Conservation (phyloP, 345 rosid species). For the Theobroma cacao region DNA sequence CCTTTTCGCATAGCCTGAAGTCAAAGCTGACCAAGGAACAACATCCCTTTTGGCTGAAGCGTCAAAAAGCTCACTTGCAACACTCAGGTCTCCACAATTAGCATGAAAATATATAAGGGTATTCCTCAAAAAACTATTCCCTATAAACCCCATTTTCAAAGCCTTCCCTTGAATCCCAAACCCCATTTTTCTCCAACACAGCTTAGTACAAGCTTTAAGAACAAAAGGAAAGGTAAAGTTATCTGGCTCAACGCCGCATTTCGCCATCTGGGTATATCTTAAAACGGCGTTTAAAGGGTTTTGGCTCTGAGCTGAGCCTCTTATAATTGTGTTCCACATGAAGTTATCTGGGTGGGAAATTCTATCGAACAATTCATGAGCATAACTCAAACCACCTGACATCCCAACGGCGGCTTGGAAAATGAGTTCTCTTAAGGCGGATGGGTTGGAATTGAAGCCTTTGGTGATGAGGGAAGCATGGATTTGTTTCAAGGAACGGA, state of each 20-base stretch:
- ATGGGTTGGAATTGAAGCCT: constrained; percentile 47
- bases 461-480: constrained; percentile 46
- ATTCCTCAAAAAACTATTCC: constrained; percentile 52
- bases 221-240: constrained; percentile 60
- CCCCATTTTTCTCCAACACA: constrained; percentile 49
- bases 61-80: constrained; percentile 53
- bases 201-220: constrained; percentile 65
- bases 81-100: constrained; percentile 57
- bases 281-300: constrained; percentile 36
- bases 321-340: constrained; percentile 58
- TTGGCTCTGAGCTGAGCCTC: constrained; percentile 57
- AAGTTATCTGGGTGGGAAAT: constrained; percentile 52
- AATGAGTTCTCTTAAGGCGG: constrained; percentile 54
- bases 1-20: constrained; percentile 71
- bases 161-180: constrained; percentile 63
- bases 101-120: constrained; percentile 62
- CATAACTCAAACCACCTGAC: constrained; percentile 48
- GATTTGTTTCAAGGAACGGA: constrained; percentile 50
- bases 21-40: constrained; percentile 80
- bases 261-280: constrained; percentile 55
- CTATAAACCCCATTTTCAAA: constrained; percentile 49
- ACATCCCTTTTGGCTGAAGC: constrained; percentile 46
- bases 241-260: constrained; percentile 39
- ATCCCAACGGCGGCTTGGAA: constrained; percentile 39
- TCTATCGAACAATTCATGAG: constrained; percentile 56